These are phyloP conservation scores for Solanum chmielewskii DNA, from an alignment of 257 asterid species.

Conservation along the genomic window DNA sequence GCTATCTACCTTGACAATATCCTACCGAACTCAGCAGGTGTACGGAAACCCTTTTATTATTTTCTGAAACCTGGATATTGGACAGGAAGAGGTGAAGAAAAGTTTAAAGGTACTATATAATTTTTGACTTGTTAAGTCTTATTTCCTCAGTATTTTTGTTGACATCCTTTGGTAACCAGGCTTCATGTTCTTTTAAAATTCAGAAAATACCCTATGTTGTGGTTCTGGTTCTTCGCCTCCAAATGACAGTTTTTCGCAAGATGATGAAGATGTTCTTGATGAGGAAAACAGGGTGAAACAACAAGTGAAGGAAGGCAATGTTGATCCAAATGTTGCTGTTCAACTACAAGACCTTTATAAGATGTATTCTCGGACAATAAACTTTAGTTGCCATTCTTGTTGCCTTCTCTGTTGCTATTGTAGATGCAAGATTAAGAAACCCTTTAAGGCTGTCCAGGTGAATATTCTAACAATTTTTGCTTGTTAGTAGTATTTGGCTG, in stretches of 20 bases:
- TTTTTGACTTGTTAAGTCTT: background rate
- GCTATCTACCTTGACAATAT: conserved; percentile 27
- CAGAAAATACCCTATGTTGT: background rate
- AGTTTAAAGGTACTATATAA: conserved; percentile 1
- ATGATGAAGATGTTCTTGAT: conserved; percentile 20
- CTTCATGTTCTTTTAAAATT: background rate
- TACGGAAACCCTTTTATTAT: conserved; percentile 9
- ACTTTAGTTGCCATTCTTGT: background rate
- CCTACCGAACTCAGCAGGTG: conserved; percentile 18
- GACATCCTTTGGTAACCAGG: background rate
- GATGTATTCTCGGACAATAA: conserved; percentile 9
- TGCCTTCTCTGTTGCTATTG: conserved; percentile 15
- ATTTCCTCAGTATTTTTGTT: background rate
- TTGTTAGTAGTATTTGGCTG: background rate
- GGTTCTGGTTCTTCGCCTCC: background rate
- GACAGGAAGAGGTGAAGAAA: conserved; percentile 18
- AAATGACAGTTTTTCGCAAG: background rate
- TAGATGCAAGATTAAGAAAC: conserved; percentile 12
- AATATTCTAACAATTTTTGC: background rate
- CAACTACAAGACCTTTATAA: conserved; percentile 24
- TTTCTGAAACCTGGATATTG: conserved; percentile 23
- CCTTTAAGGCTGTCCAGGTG: conserved; percentile 23
- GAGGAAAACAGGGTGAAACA: conserved; percentile 18
- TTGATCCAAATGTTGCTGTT: conserved; percentile 20
- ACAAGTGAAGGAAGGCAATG: conserved; percentile 6